A percentile compares a stretch with the other conserved stretches of the same genome.
These are phyloP conservation scores for Ganoderma sp. DNA, from an alignment of 1,284 basidiomycete species.

Conservation along the genomic window DNA sequence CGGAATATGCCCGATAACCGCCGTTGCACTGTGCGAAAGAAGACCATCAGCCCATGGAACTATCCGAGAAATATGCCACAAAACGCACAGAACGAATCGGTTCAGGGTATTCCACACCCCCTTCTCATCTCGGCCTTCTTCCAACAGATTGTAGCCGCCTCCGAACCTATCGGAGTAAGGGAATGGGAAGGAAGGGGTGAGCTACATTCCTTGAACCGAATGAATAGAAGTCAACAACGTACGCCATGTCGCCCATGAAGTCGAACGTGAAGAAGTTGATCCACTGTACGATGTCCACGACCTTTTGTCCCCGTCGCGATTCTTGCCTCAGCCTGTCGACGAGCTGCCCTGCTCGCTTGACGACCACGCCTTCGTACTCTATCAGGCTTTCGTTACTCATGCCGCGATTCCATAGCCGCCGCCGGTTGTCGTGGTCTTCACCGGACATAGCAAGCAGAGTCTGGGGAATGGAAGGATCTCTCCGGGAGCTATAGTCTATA, in stretches of 20 bases:
- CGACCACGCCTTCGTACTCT: neutral
- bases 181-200: neutral
- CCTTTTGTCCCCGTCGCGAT: neutral
- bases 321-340: neutral
- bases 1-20: neutral
- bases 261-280: neutral
- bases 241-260: constrained; percentile 6
- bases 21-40: neutral
- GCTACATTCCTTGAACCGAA: neutral
- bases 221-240: neutral
- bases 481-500: neutral
- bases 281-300: neutral
- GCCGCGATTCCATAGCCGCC: constrained; percentile 1
- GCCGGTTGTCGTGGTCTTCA: neutral
- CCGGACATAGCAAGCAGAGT: neutral
- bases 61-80: neutral
- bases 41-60: no score
- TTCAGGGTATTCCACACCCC: neutral
- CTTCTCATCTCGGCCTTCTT: neutral
- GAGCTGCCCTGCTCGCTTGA: neutral
- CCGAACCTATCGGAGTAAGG: neutral
- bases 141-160: neutral
- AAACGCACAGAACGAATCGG: neutral
- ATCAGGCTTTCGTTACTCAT: neutral
- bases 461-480: neutral